Percentiles rank a stretch among this genome's conserved stretches.
Conservation (phyloP, 129 eudicot species). For the Calendula officinalis region DNA sequence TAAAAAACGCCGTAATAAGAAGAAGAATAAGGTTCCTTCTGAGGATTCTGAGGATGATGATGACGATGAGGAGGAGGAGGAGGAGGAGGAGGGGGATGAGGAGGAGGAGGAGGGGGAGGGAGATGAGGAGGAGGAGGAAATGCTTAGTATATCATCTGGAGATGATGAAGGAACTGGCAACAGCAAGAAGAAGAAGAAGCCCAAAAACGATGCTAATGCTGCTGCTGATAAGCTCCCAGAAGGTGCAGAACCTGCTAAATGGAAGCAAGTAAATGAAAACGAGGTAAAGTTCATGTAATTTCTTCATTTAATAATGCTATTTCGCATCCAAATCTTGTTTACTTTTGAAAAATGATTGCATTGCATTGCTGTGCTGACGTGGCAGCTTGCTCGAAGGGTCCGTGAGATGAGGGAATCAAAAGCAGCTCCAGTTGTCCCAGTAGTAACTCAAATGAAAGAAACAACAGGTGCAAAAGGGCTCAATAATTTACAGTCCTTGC, state of each 20-base stretch:
- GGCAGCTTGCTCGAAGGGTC: slow-evolving; percentile 83
- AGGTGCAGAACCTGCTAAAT: slow-evolving; percentile 77
- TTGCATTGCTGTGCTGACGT: not conserved
- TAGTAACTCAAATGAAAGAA: slow-evolving; percentile 46
- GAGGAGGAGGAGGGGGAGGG: slow-evolving; percentile 70
- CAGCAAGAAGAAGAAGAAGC: slow-evolving; percentile 19
- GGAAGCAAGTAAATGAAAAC: slow-evolving; percentile 86
- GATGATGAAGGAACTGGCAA: slow-evolving; percentile 64
- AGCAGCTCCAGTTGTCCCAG: slow-evolving; percentile 41
- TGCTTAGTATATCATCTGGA: slow-evolving; percentile 93
- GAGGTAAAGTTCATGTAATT: slow-evolving; percentile 45
- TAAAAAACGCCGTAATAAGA: slow-evolving; percentile 8
- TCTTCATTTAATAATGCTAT: not conserved
- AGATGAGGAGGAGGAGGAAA: slow-evolving; percentile 62
- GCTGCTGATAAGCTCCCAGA: slow-evolving; percentile 48
- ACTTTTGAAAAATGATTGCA: slow-evolving; percentile 4
- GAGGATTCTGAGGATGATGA: slow-evolving; percentile 65
- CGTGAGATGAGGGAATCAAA: slow-evolving; percentile 93
- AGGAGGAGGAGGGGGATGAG: slow-evolving; percentile 42
- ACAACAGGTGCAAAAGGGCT: slow-evolving; percentile 51
- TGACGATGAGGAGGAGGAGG: slow-evolving; percentile 67
- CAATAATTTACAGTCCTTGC: slow-evolving; percentile 66
- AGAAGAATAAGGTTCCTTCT: slow-evolving; percentile 17
- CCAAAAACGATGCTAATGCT: slow-evolving; percentile 20
- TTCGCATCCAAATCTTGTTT: not conserved